Percentiles rank a stretch among this genome's conserved stretches.
Evolutionary conservation across 768 basidiomycete species (phyloP).

Genomic region (Boletus edulis): DNA sequence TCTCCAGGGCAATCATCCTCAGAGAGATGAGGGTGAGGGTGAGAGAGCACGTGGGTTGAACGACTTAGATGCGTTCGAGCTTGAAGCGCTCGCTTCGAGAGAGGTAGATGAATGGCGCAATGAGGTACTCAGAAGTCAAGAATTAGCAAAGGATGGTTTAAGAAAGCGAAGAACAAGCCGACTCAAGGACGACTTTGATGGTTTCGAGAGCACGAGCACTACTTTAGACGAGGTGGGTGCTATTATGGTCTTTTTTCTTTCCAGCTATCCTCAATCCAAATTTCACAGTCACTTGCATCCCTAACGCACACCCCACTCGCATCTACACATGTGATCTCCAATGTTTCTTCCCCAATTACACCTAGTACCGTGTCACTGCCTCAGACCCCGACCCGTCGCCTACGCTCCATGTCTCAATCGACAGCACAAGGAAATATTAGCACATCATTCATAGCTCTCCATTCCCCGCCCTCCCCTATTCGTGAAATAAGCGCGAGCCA

Average conservation of each 20-base stretch:
- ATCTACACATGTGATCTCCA: slow-evolving; percentile 48
- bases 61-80: slow-evolving; percentile 38
- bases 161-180: slow-evolving; percentile 6
- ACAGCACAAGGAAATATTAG: slow-evolving; percentile 5
- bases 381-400: slow-evolving; percentile 12
- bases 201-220: slow-evolving; percentile 21
- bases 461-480: not conserved
- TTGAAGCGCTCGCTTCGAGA: slow-evolving; percentile 49
- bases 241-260: not conserved
- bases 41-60: slow-evolving; percentile 13
- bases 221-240: slow-evolving; percentile 48
- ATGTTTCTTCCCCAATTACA: slow-evolving; percentile 33
- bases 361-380: slow-evolving; percentile 14
- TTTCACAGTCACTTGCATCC: slow-evolving; percentile 40
- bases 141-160: not conserved
- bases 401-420: slow-evolving; percentile 18
- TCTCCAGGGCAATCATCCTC: slow-evolving; percentile 5
- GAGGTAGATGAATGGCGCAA: slow-evolving; percentile 56
- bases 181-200: slow-evolving; percentile 9
- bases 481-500: not conserved
- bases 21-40: not conserved
- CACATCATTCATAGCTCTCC: not conserved
- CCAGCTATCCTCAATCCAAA: not conserved
- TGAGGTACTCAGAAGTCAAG: slow-evolving; percentile 35
- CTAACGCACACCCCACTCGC: slow-evolving; percentile 47